Evolutionary conservation across 306 rosid genomes (phyloP).

Genomic region (Corylus avellana): DNA sequence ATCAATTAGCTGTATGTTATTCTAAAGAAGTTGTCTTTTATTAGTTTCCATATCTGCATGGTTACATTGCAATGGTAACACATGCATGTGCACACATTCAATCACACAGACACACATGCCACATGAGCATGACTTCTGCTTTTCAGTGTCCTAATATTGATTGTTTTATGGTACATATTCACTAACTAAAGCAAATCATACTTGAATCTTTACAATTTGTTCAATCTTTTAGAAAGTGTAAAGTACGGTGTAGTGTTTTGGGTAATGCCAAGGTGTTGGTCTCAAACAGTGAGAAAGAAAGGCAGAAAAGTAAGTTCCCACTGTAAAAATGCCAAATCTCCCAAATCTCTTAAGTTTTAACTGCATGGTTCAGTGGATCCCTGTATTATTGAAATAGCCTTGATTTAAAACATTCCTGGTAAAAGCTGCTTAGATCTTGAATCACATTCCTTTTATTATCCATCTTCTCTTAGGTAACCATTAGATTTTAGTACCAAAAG

Average conservation of each 20-base stretch:
- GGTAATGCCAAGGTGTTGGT: background rate
- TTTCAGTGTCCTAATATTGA: background rate
- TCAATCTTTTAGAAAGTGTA: background rate
- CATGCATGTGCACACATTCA: too few relatives aligned
- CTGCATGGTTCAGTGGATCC: background rate
- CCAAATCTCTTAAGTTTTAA: background rate
- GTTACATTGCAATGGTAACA: too few relatives aligned
- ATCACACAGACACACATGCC: background rate
- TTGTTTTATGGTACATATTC: background rate
- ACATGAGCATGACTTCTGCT: background rate
- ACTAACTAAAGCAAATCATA: background rate
- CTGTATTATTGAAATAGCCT: background rate
- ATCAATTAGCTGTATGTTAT: constrained; percentile 5
- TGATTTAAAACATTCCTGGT: background rate
- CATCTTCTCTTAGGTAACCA: background rate
- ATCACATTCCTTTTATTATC: background rate
- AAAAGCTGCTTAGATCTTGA: background rate
- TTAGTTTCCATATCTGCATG: background rate
- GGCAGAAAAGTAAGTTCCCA: background rate
- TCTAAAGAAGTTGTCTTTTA: background rate
- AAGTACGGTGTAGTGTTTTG: background rate
- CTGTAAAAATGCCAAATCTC: background rate
- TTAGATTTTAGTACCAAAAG: background rate
- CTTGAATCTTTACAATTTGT: background rate
- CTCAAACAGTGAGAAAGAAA: background rate